Evolutionary conservation across 2,329 filamentous ascomycete species (phyloP).

Genomic region (Apiospora kogelbergensis): DNA sequence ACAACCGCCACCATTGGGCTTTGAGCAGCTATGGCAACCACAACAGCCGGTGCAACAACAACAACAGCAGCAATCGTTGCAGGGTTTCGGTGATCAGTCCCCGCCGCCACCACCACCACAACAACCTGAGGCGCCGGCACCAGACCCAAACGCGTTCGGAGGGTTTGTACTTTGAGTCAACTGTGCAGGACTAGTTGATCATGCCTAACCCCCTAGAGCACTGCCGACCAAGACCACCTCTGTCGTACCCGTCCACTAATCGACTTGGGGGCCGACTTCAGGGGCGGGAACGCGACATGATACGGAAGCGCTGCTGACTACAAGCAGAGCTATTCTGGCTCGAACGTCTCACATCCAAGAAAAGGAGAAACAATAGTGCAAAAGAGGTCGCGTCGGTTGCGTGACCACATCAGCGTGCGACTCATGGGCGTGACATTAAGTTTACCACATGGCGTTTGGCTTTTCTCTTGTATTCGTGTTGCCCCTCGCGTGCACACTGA

Average conservation of each 20-base stretch:
- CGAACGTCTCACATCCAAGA: neutral
- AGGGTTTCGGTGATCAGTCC: neutral
- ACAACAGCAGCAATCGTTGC: neutral
- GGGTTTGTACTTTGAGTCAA: neutral
- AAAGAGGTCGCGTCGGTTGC: neutral
- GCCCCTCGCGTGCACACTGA: neutral
- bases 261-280: neutral
- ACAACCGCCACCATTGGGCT: no score
- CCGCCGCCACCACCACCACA: neutral
- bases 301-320: no score
- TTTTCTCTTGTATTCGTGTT: neutral
- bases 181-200: neutral
- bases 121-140: neutral
- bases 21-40: no score
- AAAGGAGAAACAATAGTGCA: neutral
- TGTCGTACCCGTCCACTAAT: no score
- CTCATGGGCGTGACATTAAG: neutral
- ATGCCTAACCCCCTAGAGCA: neutral
- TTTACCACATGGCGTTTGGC: neutral
- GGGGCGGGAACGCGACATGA: neutral
- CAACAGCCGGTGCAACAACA: neutral
- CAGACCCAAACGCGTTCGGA: neutral
- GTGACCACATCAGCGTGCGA: neutral
- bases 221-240: neutral
- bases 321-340: neutral